phyloP scores from a whole-genome alignment of 768 basidiomycete genomes.

The Bullera alba region DNA sequence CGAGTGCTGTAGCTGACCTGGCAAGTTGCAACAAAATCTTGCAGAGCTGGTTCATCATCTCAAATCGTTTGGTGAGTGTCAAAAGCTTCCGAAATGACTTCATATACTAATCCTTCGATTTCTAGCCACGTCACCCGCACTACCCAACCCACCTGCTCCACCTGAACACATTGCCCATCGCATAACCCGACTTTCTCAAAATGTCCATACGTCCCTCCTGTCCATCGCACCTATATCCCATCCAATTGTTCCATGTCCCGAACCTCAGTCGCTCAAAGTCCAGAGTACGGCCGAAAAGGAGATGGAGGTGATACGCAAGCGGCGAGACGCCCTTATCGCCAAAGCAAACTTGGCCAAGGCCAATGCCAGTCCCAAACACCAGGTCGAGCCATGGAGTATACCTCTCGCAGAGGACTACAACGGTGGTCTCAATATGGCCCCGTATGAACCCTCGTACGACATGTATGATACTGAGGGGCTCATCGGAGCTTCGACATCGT shows the following conservation, averaged over 20 bases:
- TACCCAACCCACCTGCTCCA: too few relatives aligned
- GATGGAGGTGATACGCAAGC: slow-evolving; percentile 30
- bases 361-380: slow-evolving; percentile 3
- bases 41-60: too few relatives aligned
- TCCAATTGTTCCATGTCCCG: slow-evolving; percentile 2
- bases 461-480: neutral
- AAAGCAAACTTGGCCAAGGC: slow-evolving; percentile 9
- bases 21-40: too few relatives aligned
- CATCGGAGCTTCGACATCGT: neutral
- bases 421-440: too few relatives aligned
- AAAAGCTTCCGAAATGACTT: too few relatives aligned
- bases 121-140: too few relatives aligned
- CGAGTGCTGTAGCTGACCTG: too few relatives aligned
- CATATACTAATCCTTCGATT: too few relatives aligned
- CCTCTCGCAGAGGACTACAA: neutral
- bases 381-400: too few relatives aligned
- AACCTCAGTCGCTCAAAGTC: neutral
- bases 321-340: slow-evolving; percentile 30
- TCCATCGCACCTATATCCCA: slow-evolving; percentile 10
- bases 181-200: slow-evolving; percentile 13
- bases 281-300: slow-evolving; percentile 24
- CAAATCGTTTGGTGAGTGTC: too few relatives aligned
- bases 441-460: too few relatives aligned
- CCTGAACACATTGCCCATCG: too few relatives aligned
- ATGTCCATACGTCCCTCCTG: slow-evolving; percentile 10